Evolutionary conservation across 108 stramenopile genomes (phyloP), one percentile per base, ranked within the genome.

Genomic region (Pelagomonas calceolata): DNA sequence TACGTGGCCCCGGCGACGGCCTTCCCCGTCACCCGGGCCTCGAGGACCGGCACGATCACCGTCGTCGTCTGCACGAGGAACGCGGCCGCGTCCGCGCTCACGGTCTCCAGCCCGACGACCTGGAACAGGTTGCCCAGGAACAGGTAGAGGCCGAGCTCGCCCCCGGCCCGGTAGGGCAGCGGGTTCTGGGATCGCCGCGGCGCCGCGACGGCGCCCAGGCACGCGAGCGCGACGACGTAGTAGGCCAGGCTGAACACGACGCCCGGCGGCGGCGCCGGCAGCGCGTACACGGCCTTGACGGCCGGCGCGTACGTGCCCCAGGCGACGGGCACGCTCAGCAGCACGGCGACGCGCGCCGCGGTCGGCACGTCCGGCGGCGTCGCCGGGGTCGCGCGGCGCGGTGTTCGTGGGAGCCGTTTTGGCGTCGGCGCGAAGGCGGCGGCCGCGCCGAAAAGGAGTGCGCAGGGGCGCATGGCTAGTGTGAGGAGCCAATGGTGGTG

Each of bases 81-180:
- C 29, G 88, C 90, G 16, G 88, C 89, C 60, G 86, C 79, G 70
- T 88, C 89, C 16, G 91, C 87, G 32, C 86, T 83, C 37, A 89
- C 81, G 33, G 87, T 88, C 71, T 88, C 78, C 63, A 92, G 73
- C 26, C 89, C 91, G 29, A 89, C 64, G 0, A 92, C 88, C 76
- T 92, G 91, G 31, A 89, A 63, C 14, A 76, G 74, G 79, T 92
- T 92, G 16, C 87, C 91, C 14, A 89, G 34, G 80, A 90, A 92
- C 16, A 92, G 79, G 74, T 92, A 92, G 0, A 78, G 68, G 30
- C 89, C 89, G 72, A 92, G 74, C 70, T 92, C 91, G 46, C 87
- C 68, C 33, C 51, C 51, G 7, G 51, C 51, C 21, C 51, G 51
- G n/a, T n/a, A n/a, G n/a, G n/a, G n/a, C n/a, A n/a, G n/a, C n/a